phyloP scores from a whole-genome alignment of 305 asterid genomes.

The Fraxinus paxiana region DNA sequence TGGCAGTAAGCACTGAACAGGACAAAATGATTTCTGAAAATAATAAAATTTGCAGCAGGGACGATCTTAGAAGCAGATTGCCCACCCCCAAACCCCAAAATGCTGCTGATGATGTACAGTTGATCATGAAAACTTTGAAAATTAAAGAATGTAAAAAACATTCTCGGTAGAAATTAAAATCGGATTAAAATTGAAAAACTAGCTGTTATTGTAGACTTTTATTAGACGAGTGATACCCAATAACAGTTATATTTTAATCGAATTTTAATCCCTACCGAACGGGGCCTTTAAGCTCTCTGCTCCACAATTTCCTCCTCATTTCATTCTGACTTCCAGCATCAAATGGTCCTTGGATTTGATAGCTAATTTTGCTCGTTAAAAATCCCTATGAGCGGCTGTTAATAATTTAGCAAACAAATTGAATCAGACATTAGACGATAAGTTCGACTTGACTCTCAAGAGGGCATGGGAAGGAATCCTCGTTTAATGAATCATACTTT shows the following conservation, averaged over 20 bases:
- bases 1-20: neutral
- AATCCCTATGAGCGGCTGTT: neutral
- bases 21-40: neutral
- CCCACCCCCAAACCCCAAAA: slow-evolving; percentile 19
- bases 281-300: neutral
- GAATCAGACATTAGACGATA: neutral
- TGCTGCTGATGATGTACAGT: neutral
- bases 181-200: too few relatives aligned
- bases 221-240: too few relatives aligned
- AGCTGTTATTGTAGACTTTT: too few relatives aligned
- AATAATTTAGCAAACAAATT: neutral
- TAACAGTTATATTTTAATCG: too few relatives aligned
- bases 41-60: neutral
- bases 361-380: neutral
- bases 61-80: slow-evolving; percentile 33
- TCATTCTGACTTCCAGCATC: neutral
- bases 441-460: neutral
- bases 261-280: too few relatives aligned
- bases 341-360: neutral
- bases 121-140: neutral
- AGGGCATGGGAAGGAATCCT: neutral
- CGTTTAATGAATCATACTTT: neutral
- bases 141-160: neutral
- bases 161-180: too few relatives aligned
- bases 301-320: neutral